Conservation (phyloP, 768 basidiomycete species). For the Mycena capillaripes region DNA sequence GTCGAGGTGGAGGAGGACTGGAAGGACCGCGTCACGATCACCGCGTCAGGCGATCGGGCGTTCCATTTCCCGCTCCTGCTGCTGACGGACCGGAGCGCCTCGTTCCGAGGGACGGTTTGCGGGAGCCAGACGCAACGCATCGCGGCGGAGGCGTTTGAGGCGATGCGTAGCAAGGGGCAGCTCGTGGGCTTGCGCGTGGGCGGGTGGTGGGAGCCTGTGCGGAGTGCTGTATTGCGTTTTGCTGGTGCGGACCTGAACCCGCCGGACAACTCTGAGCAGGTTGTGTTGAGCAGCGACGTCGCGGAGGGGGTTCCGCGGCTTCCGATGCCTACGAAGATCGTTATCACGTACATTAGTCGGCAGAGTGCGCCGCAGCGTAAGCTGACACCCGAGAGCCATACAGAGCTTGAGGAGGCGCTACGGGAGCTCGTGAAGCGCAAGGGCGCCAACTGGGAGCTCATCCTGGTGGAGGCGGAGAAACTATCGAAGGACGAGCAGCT, state of each 20-base stretch:
- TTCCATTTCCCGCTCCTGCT: conserved; percentile 82
- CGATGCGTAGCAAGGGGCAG: conserved; percentile 53
- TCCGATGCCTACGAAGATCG: conserved; percentile 63
- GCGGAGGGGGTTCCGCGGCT: conserved; percentile 46
- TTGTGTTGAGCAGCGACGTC: conserved; percentile 1
- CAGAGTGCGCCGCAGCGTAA: conserved; percentile 68
- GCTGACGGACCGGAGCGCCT: conserved; percentile 81
- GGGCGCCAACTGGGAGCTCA: conserved; percentile 68
- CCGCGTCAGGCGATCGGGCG: conserved; percentile 54
- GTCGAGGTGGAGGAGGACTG: conserved; percentile 82
- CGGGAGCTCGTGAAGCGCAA: conserved; percentile 61
- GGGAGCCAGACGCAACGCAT: conserved; percentile 78
- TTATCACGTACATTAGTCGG: conserved; percentile 82
- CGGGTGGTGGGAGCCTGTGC: conserved; percentile 87
- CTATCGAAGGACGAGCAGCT: conserved; percentile 86
- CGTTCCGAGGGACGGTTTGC: conserved; percentile 76
- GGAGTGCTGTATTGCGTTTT: conserved; percentile 75
- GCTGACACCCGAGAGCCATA: conserved; percentile 69
- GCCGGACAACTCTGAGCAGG: conserved; percentile 36
- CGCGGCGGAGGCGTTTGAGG: conserved; percentile 76
- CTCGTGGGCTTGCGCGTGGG: conserved; percentile 58
- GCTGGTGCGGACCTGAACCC: conserved; percentile 61
- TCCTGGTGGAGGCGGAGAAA: conserved; percentile 72
- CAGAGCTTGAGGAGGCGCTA: conserved; percentile 64
- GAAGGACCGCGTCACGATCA: conserved; percentile 67